Evolutionary conservation across 805 yeast species (phyloP).

Genomic region (Sugiyamaella floridensis): DNA sequence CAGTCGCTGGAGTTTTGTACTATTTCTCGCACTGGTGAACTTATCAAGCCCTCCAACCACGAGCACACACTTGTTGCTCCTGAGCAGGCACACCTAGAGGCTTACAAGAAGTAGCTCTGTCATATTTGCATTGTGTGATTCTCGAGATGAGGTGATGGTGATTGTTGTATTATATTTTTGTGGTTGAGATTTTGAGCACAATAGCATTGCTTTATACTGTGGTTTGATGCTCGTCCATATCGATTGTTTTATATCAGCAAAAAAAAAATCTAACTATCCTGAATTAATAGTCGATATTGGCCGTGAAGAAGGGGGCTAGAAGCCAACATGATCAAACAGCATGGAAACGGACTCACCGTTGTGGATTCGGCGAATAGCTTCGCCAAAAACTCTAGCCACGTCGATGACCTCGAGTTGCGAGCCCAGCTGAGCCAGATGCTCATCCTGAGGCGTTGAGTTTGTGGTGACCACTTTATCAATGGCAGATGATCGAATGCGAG

Average conservation of each 20-base stretch:
- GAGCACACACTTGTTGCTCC: slow-evolving; percentile 33
- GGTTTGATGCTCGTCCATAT: not conserved
- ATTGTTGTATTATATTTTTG: not conserved
- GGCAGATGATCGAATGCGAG: slow-evolving; percentile 55
- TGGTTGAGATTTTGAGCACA: not conserved
- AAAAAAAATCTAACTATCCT: not conserved
- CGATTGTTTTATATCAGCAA: not conserved
- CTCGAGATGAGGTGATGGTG: no score
- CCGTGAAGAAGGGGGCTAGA: not conserved
- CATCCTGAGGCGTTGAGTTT: slow-evolving; percentile 81
- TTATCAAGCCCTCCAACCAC: slow-evolving; percentile 24
- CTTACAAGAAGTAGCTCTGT: slow-evolving; percentile 23
- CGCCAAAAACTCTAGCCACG: slow-evolving; percentile 82
- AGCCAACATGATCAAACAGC: slow-evolving; percentile 70
- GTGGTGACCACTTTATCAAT: slow-evolving; percentile 85
- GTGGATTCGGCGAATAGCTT: slow-evolving; percentile 90
- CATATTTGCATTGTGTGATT: no score
- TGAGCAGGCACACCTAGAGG: slow-evolving; percentile 30
- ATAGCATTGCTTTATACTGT: not conserved
- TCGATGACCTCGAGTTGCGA: slow-evolving; percentile 74
- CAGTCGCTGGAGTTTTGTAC: slow-evolving; percentile 49
- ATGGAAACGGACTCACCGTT: slow-evolving; percentile 94
- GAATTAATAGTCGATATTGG: no score
- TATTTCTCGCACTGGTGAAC: slow-evolving; percentile 20
- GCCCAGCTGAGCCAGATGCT: slow-evolving; percentile 46